Evolutionary conservation across 805 yeast genomes (phyloP), one percentile per base, ranked within the genome.

Genomic region (Jamesozyma piceae): DNA sequence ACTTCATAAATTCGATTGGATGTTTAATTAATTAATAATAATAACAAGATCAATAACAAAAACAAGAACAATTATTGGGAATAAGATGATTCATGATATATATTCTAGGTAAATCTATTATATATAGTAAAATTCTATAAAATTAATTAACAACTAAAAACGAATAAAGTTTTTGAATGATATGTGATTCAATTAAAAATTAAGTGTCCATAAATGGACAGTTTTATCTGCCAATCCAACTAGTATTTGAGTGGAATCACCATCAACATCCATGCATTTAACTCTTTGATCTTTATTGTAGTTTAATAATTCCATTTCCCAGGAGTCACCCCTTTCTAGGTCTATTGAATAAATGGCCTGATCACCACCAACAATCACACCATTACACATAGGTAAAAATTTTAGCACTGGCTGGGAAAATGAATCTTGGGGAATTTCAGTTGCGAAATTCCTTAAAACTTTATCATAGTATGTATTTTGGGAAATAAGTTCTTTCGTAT

Each of bases 281-380:
- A 59, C 50, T 26, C 64, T 52, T 15, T 39, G 38, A 56, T 44
- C 46, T 57, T 64, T 38, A 53, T 57, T 31, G 60, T 29, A 39
- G 56, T 61, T 45, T 57, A 66, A 45, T 52, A 55, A 30, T 66
- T 38, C 45, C 45, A 59, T 54, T 22, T 66, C 41, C 63, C 65
- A 55, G 4, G 63, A 46, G 35, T 59, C 61, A 9, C 55, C 52
- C 10, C 49, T 57, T 10, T 34, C 34, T 5, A 60, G 19, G 44
- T 59, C 62, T n/a, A 56, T 35, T 4, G 58, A 58, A 45, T 49
- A 60, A 5, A 61, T 14, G 1, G 62, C 63, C 9, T 36, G 28
- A 43, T 56, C 61, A 27, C 46, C 48, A 11, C 62, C 64, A 15
- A 59, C 51, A 10, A 60, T 37, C 0, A 58, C 21, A 1, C 63